Evolutionary conservation across 2,329 filamentous ascomycete species (phyloP), one percentile per base, ranked within the genome.

Genomic region (Stachybotrys chartarum): DNA sequence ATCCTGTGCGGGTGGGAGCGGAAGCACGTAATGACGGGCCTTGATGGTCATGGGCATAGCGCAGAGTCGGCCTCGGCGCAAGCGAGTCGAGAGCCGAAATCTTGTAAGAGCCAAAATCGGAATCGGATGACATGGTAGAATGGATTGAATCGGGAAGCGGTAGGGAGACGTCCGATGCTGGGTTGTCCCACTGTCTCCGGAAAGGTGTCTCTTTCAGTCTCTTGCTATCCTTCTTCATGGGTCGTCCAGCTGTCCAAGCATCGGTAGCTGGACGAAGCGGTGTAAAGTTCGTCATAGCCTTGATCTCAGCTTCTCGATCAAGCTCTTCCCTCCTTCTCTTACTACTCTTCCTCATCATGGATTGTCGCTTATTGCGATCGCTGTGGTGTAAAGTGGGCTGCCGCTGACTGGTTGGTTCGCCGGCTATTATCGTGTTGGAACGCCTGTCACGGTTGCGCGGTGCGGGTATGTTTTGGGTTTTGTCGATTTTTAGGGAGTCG

Each of bases 281-380:
- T 61, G 86, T 81, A 58, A 80, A 81, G 46, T 84, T 82, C 65
- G 84, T 88, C 88, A 97, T 90, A 54, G 90, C 85, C 67, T 86
- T 89, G 66, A 97, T 91, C 72, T 96, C 91, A 59, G 90, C 90
- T 71, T 96, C 92, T 56, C 93, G 82, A 56, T 87, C 80, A 66
- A 84, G 83, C 59, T 95, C 89, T 59, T 87, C 80, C 62, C 87
- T 86, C 64, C 86, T 85, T 63, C 87, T 83, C 72, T 90, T 95
- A 75, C 84, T 91, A 46, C 88, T 88, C 66, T 85, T 90, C 58
- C 86, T 85, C 57, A 85, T 82, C 53, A 82, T 72, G 31, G 87
- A 72, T 30, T 76, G 75, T 52, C 85, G 82, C 60, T 80, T 78
- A 17, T 2, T 8, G 56, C 78, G 78, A 62, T 82, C 81, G 68